phyloP scores from a whole-genome alignment of 2,329 filamentous ascomycete species.

The Penicillium capsulatum region DNA sequence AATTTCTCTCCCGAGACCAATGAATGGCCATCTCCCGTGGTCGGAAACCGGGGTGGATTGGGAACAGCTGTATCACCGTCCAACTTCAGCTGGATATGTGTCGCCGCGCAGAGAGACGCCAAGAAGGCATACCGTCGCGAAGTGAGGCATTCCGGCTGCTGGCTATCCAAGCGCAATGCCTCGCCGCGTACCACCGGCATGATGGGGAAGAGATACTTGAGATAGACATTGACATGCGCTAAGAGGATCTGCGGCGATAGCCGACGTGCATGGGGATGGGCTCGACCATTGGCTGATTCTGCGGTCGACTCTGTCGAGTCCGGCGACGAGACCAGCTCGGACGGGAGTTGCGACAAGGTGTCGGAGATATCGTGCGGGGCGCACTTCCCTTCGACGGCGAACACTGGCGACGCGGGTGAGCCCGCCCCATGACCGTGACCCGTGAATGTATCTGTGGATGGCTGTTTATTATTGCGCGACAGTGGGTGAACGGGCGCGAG shows the following conservation, averaged over 20 bases:
- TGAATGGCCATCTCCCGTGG: constrained; percentile 54
- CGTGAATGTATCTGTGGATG: too few relatives aligned
- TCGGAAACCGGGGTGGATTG: constrained; percentile 28
- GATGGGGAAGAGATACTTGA: constrained; percentile 43
- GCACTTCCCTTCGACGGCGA: constrained; percentile 26
- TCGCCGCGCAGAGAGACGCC: constrained; percentile 41
- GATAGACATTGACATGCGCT: constrained; percentile 40
- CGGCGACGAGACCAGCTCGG: constrained; percentile 34
- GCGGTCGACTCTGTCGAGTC: constrained; percentile 32
- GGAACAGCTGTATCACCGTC: constrained; percentile 29
- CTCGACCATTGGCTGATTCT: constrained; percentile 22
- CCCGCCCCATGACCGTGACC: too few relatives aligned
- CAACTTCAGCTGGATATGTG: constrained; percentile 44
- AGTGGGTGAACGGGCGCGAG: constrained; percentile 36
- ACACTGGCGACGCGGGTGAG: constrained; percentile 27
- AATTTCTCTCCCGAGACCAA: constrained; percentile 63
- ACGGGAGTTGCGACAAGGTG: constrained; percentile 27
- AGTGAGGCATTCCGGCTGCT: constrained; percentile 52
- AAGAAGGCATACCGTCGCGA: constrained; percentile 40
- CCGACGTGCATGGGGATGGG: constrained; percentile 21
- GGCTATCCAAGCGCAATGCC: constrained; percentile 33
- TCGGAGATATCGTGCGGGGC: constrained; percentile 23
- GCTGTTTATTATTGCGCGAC: too few relatives aligned
- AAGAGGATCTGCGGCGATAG: constrained; percentile 34
- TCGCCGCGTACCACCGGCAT: constrained; percentile 42